Base-by-base conservation (phyloP, 495 filamentous ascomycete genomes). In the Sordaria brevicollis region DNA sequence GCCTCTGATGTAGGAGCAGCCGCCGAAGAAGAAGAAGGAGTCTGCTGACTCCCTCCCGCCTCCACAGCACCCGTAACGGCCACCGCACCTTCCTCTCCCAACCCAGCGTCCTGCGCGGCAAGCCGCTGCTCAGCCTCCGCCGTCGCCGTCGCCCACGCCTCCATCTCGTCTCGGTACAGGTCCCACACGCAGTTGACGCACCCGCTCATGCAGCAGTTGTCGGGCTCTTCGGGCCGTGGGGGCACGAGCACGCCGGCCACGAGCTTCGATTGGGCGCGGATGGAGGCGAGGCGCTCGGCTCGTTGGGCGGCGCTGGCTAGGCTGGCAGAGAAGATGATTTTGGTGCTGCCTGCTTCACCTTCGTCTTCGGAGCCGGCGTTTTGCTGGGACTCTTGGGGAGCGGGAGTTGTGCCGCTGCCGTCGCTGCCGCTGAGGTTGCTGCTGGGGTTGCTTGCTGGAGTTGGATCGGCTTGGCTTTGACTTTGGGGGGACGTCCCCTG, bases 131-230 rank as follows among this genome's bases (percentile, higher is more conserved):
- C 78, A 15, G 91, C 92, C 75, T 88, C 83, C 57, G 81, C 78
- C 15, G 84, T 82, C 68, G 84, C 82, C 4, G 79, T 82, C 31
- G 89, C 91, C 92, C 93, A 97, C 57, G 91, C 90, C 76, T 98
- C 94, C 81, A 97, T 83, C 69, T 97, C 93, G 71, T 98, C 94
- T 4, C 93, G 84, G 80, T 89, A 97, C 54, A 86, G 83, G 78
- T 97, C 94, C 94, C 94, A 99, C 11, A 97, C 94, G 78, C 95
- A 99, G 77, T 98, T 94, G 35, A 97, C 94, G 78, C 95, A 99
- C 34, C 95, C 95, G 74, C 90, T 93, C 95, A 98, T 99, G 81
- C 95, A 99, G 86, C 95, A 99, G 79, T 98, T 97, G 78, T 97
- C 95, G 15, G 95, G 95, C 78, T 99, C 95, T 67, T 88, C 86